These are phyloP conservation scores for Crepidotus variabilis DNA, from an alignment of 768 basidiomycete genomes.

Conservation along the genomic window DNA sequence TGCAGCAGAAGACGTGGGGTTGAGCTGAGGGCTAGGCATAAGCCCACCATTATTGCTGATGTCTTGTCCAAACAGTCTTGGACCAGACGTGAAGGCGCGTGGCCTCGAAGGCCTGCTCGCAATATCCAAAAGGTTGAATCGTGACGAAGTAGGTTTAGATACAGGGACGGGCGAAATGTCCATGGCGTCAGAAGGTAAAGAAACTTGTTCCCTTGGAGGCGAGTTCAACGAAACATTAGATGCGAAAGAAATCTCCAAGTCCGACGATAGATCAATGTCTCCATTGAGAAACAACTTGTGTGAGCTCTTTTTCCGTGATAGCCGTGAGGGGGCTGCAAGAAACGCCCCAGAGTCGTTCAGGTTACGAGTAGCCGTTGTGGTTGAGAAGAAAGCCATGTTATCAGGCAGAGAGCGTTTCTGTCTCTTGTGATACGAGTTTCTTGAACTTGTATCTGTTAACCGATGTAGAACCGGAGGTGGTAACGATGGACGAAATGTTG, in stretches of 20 bases:
- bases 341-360: slow-evolving; percentile 21
- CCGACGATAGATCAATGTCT: slow-evolving; percentile 66
- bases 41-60: slow-evolving; percentile 51
- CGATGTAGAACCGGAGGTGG: slow-evolving; percentile 34
- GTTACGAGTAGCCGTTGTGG: slow-evolving; percentile 7
- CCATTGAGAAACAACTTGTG: slow-evolving; percentile 36
- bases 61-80: slow-evolving; percentile 71
- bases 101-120: slow-evolving; percentile 42
- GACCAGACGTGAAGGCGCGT: slow-evolving; percentile 61
- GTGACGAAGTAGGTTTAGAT: slow-evolving; percentile 23
- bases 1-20: slow-evolving; percentile 21
- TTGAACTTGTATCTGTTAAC: slow-evolving; percentile 28
- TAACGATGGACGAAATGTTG: slow-evolving; percentile 17
- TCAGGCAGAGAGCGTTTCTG: slow-evolving; percentile 34
- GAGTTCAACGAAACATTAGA: slow-evolving; percentile 80
- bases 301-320: slow-evolving; percentile 47
- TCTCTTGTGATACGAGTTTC: slow-evolving; percentile 35
- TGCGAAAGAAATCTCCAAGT: slow-evolving; percentile 79
- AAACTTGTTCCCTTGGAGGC: slow-evolving; percentile 47
- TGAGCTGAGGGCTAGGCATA: slow-evolving; percentile 24
- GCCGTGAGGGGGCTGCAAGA: slow-evolving; percentile 42
- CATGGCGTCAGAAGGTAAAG: slow-evolving; percentile 61
- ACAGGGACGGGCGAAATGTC: slow-evolving; percentile 73
- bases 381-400: slow-evolving; percentile 57
- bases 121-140: slow-evolving; percentile 4